phyloP scores from a whole-genome alignment of 2,329 filamentous ascomycete genomes.

The Fusarium beomiforme region DNA sequence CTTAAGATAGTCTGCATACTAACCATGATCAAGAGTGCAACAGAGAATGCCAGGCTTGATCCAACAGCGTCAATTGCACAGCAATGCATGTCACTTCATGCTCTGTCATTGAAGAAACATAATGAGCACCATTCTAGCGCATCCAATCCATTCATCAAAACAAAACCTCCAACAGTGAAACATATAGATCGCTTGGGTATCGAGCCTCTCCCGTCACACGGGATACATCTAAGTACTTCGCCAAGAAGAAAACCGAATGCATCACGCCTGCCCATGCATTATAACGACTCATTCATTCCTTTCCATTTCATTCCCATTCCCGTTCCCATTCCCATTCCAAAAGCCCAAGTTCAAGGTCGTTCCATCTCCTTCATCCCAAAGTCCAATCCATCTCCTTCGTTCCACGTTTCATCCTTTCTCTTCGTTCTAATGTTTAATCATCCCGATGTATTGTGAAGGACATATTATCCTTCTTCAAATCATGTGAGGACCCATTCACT shows the following conservation, averaged over 20 bases:
- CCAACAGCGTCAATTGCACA: background rate
- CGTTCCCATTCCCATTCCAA: background rate
- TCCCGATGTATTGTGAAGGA: background rate
- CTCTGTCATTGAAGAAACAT: background rate
- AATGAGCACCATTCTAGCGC: background rate
- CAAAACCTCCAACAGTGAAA: conserved; percentile 28
- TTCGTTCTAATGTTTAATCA: background rate
- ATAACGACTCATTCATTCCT: conserved; percentile 10
- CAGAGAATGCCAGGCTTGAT: background rate
- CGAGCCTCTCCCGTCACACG: conserved; percentile 36
- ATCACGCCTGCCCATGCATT: conserved; percentile 31
- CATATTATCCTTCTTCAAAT: conserved; percentile 20
- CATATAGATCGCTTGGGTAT: conserved; percentile 44
- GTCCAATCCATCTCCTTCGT: background rate
- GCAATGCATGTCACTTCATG: no score
- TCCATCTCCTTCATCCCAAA: background rate
- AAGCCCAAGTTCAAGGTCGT: background rate
- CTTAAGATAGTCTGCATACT: background rate
- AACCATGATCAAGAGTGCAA: background rate
- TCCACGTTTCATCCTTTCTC: background rate
- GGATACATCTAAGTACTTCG: conserved; percentile 34
- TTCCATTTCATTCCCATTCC: no score
- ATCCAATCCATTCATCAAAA: background rate
- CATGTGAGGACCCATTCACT: conserved; percentile 84
- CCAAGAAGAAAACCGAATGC: conserved; percentile 31